Base-by-base conservation (phyloP, 495 filamentous ascomycete genomes). In the Penicillium soppii region DNA sequence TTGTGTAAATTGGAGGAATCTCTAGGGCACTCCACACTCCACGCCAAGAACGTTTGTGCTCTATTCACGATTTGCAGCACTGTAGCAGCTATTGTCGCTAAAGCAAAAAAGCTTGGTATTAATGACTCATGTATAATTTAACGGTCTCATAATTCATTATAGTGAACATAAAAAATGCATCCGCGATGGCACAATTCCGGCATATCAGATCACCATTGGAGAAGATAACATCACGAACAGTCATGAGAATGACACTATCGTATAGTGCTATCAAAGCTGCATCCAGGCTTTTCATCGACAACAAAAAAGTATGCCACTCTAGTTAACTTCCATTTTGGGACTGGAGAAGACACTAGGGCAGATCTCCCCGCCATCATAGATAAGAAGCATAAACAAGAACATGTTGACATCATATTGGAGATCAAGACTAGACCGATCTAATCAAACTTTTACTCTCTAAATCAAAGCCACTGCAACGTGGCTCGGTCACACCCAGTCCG, bases 261-360 rank as follows among this genome's bases (percentile, higher is more conserved):
- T 27, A 4, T 27, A n/a, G 7, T 10, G 23, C 33, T 21, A 35
- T 15, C 2, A 4, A n/a, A n/a, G n/a, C 25, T 27, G 4, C 9
- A 27, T 27, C 25, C 4, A 27, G 25, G 25, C 9, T 27, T 5
- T 27, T 27, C 25, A n/a, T n/a, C 9, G 25, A 27, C 5, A 27
- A 5, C 9, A 27, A 27, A 27, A 27, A 4, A 9, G 9, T 12
- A 12, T 32, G 29, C 29, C 15, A n/a, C 35, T 39, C 46, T 21
- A 39, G 46, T 39, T 17, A 48, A 48, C 46, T 48, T 48, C 46
- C 35, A 7, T 9, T 48, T 48, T 16, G 7, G 25, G 46, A 7
- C 16, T 39, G 27, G 16, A 0, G 7, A 26, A 19, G 44, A 47
- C 30, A n/a, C 29, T 12, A 26, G 23, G 32, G 13, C 22, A n/a